phyloP scores from a whole-genome alignment of 2,329 filamentous ascomycete genomes.

The Fusarium phyllophilum region DNA sequence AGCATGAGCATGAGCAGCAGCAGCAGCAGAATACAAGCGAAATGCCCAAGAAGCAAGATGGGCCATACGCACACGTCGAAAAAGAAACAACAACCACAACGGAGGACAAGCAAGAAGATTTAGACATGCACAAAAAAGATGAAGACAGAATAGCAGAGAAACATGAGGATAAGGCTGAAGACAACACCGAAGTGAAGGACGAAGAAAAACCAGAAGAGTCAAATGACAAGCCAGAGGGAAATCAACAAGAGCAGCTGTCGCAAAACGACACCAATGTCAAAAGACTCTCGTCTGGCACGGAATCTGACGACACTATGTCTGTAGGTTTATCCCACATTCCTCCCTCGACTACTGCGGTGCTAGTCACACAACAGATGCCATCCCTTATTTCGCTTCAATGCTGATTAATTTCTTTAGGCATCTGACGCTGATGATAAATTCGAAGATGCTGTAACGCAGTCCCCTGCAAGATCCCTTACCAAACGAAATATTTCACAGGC shows the following conservation, averaged over 20 bases:
- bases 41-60: neutral
- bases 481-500: constrained; percentile 54
- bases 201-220: neutral
- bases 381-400: constrained; percentile 18
- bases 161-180: neutral
- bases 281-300: constrained; percentile 46
- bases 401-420: constrained; percentile 39
- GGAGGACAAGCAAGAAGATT: constrained; percentile 17
- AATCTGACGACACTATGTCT: constrained; percentile 45
- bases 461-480: constrained; percentile 72
- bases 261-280: constrained; percentile 38
- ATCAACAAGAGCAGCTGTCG: constrained; percentile 24
- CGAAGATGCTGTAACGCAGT: constrained; percentile 80
- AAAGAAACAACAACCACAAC: neutral
- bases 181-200: neutral
- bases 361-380: constrained; percentile 34
- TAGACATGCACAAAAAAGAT: neutral
- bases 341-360: constrained; percentile 17
- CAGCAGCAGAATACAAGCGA: neutral
- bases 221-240: constrained; percentile 4
- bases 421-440: constrained; percentile 63
- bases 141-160: constrained; percentile 6
- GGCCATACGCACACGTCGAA: constrained; percentile 4
- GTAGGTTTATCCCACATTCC: constrained; percentile 41
- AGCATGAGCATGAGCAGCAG: constrained; percentile 13